Conservation (phyloP, 345 rosid genomes). For the Iberis pinnata region DNA sequence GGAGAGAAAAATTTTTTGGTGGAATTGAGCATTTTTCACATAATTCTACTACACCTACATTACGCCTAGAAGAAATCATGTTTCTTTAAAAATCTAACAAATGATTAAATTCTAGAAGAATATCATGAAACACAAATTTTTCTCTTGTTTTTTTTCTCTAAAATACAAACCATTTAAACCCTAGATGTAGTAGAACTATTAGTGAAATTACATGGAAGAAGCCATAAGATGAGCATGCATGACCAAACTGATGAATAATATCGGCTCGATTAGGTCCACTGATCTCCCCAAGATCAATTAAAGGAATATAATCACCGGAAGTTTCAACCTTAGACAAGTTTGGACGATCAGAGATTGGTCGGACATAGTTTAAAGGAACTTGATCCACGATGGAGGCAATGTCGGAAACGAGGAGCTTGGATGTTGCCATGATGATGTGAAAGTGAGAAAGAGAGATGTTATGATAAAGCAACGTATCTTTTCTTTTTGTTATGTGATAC, state of each 20-base stretch:
- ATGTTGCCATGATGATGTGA: slow-evolving; percentile 13
- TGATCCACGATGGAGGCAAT: slow-evolving; percentile 33
- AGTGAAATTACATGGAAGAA: slow-evolving; percentile 44
- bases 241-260: slow-evolving; percentile 36
- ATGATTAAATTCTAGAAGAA: too few species aligned
- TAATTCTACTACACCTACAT: too few species aligned
- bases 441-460: slow-evolving; percentile 2
- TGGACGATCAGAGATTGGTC: slow-evolving; percentile 61
- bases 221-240: slow-evolving; percentile 51
- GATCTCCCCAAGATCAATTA: slow-evolving; percentile 54
- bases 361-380: slow-evolving; percentile 46
- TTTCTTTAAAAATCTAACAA: too few species aligned
- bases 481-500: too few species aligned
- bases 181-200: too few species aligned
- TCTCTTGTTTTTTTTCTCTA: too few species aligned
- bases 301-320: slow-evolving; percentile 40
- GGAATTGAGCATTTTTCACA: too few species aligned
- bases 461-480: too few species aligned
- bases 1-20: too few species aligned
- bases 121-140: too few species aligned
- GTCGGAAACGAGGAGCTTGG: slow-evolving; percentile 41
- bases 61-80: too few species aligned
- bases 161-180: too few species aligned
- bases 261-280: slow-evolving; percentile 33
- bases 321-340: slow-evolving; percentile 34